Base-by-base conservation (phyloP, 2,329 filamentous ascomycete genomes). In the Remersonia thermophila region DNA sequence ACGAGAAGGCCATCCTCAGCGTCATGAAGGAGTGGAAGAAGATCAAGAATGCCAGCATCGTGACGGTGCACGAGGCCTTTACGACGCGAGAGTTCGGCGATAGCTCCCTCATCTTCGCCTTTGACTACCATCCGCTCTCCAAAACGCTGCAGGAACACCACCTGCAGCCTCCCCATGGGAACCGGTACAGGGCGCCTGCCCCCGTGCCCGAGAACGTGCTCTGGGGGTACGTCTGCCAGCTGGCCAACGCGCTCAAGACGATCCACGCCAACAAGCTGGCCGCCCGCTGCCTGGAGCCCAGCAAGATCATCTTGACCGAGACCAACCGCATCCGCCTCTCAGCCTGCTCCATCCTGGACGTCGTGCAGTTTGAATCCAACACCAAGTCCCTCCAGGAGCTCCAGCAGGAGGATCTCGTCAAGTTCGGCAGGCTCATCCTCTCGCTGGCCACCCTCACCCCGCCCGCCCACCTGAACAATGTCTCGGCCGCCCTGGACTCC, bases 31-130 rank as follows among this genome's bases (percentile, higher is more conserved):
- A 83, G 9, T 98, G 91, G 91, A 89, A 87, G 52, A 76, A 82
- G 40, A 73, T 98, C 33, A 72, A 74, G 52, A 89, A 80, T 51
- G 81, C 78, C 38, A 84, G 77, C 46, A 74, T 96, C 14, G 89
- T 96, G 20, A 81, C 80, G 0, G 74, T 93, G 7, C 79, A 93
- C 51, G 86, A 95, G 58, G 85, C 84, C 1, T 98, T 98, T 52
- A 98, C 91, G 1, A 93, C 85, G 10, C 71, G 86, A 42, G 83
- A 81, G 17, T 98, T 98, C 57, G 84, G 85, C 37, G 91, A 96
- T 56, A 93, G 84, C 58, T 96, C 91, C 3, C 70, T 98, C 37
- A 81, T 98, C 33, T 82, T 98, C 51, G 86, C 93, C 16, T 91
- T 85, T 43, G 85, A 93, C 55, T 98, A 94, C 53, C 83, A 91